phyloP scores from a whole-genome alignment of 140 eudicot genomes.

The Cichorium intybus region DNA sequence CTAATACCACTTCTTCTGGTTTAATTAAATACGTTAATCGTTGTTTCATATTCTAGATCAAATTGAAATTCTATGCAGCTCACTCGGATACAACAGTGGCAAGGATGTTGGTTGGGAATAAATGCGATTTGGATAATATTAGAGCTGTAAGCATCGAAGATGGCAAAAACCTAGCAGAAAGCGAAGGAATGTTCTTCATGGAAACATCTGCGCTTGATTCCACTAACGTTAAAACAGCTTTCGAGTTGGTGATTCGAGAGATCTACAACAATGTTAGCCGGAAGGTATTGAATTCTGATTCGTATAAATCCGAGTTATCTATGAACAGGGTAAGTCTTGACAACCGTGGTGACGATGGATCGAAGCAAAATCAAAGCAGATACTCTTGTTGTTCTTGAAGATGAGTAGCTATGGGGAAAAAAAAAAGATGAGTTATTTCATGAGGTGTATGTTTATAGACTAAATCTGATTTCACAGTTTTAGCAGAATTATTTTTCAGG shows the following conservation, averaged over 20 bases:
- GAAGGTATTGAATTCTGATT: slow-evolving; percentile 44
- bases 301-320: slow-evolving; percentile 51
- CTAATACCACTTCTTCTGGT: background rate
- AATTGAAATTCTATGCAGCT: slow-evolving; percentile 34
- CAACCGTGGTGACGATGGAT: slow-evolving; percentile 16
- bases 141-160: slow-evolving; percentile 47
- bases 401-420: slow-evolving; percentile 5
- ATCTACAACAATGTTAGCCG: slow-evolving; percentile 54
- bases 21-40: background rate
- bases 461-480: background rate
- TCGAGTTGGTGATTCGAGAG: slow-evolving; percentile 47
- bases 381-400: slow-evolving; percentile 39
- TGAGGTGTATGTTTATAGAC: slow-evolving; percentile 1
- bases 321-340: slow-evolving; percentile 39
- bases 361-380: slow-evolving; percentile 31
- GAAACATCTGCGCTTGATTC: slow-evolving; percentile 66
- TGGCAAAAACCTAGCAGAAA: slow-evolving; percentile 56
- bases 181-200: slow-evolving; percentile 51
- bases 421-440: background rate
- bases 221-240: slow-evolving; percentile 47
- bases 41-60: background rate
- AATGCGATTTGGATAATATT: slow-evolving; percentile 44
- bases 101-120: slow-evolving; percentile 52
- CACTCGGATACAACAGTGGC: slow-evolving; percentile 55
- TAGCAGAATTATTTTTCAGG: background rate